Evolutionary conservation across 176 grass and related monocot genomes (phyloP).

Genomic region (Aegilops speltoides): DNA sequence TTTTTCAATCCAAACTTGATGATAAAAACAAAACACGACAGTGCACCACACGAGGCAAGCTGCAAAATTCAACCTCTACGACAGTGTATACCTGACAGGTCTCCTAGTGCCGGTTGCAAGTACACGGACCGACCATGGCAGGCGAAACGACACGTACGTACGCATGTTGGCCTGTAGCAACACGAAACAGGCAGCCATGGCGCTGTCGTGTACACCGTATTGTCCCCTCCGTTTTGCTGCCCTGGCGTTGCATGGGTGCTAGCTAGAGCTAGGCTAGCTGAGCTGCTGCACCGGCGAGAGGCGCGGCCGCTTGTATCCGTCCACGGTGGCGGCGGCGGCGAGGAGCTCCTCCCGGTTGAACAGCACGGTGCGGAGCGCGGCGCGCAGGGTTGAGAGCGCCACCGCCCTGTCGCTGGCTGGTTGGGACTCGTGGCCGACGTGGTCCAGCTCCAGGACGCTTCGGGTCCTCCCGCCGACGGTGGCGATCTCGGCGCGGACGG

Average conservation of each 20-base stretch:
- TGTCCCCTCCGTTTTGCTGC: background rate
- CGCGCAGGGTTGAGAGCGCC: conserved; percentile 54
- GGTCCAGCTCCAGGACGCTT: conserved; percentile 75
- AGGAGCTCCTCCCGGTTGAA: conserved; percentile 45
- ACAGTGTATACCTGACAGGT: conserved; percentile 20
- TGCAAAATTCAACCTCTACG: background rate
- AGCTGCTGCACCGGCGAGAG: conserved; percentile 26
- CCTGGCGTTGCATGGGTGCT: background rate
- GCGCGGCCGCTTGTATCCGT: conserved; percentile 56
- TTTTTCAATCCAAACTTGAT: no score
- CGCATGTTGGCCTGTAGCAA: background rate
- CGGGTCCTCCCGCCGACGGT: conserved; percentile 73
- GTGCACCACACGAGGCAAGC: background rate
- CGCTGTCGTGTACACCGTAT: background rate
- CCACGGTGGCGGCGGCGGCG: conserved; percentile 15
- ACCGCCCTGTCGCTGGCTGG: background rate
- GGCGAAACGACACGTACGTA: background rate
- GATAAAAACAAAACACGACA: background rate
- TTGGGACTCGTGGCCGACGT: conserved; percentile 18
- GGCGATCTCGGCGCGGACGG: conserved; percentile 79
- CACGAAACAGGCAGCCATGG: background rate
- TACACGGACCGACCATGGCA: background rate
- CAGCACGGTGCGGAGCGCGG: conserved; percentile 67
- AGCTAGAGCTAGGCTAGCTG: background rate
- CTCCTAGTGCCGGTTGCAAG: background rate